Conservation (phyloP, 106 monocot species). For the Apostasia shenzhenica region DNA sequence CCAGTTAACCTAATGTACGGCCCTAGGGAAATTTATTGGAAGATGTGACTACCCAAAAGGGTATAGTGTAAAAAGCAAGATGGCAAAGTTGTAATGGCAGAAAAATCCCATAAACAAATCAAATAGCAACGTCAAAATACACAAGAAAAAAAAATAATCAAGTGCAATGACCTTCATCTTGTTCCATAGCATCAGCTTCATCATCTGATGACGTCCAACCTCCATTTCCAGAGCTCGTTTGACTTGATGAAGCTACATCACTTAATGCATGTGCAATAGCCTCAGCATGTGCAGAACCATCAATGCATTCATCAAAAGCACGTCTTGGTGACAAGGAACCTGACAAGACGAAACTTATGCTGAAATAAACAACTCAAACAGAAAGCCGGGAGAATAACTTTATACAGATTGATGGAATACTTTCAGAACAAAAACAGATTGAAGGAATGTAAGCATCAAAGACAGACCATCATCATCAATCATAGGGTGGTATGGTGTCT, state of each 20-base stretch:
- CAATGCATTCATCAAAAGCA: slow-evolving; percentile 69
- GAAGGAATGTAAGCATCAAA: background rate
- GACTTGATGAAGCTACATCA: slow-evolving; percentile 75
- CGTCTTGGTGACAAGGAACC: slow-evolving; percentile 61
- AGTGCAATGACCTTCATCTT: slow-evolving; percentile 51
- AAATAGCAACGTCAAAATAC: background rate
- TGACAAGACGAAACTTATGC: slow-evolving; percentile 14
- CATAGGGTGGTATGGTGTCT: slow-evolving; percentile 95
- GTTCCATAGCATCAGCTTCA: slow-evolving; percentile 58
- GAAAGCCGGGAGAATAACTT: background rate
- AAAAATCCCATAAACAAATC: background rate
- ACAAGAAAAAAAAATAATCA: slow-evolving; percentile 1
- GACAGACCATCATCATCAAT: slow-evolving; percentile 69
- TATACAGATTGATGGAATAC: background rate
- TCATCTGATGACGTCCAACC: slow-evolving; percentile 90
- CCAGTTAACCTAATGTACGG: too few species aligned
- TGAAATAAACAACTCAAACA: background rate
- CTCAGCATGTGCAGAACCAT: slow-evolving; percentile 49
- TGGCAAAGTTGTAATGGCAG: background rate
- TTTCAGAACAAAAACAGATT: background rate
- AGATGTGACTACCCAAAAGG: too few species aligned
- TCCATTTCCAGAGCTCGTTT: slow-evolving; percentile 23
- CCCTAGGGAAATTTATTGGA: too few species aligned
- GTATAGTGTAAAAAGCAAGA: background rate
- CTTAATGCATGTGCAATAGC: slow-evolving; percentile 58